Conservation (phyloP, 306 rosid genomes). For the Lablab purpureus region DNA sequence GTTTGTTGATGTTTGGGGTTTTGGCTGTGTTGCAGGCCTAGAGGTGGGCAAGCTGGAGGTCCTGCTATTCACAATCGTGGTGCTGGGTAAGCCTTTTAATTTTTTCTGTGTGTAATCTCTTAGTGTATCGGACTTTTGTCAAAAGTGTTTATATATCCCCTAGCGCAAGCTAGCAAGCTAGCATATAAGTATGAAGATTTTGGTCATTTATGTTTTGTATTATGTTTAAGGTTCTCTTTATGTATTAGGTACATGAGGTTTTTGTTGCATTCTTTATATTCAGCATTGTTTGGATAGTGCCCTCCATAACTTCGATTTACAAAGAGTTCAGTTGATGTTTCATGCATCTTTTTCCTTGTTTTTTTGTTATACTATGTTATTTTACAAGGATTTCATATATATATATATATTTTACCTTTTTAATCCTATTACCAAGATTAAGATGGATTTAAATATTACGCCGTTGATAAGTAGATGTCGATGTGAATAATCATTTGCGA, state of each 20-base stretch:
- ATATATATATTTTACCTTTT: no score
- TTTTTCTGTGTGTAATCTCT: not conserved
- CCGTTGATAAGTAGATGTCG: not conserved
- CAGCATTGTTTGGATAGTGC: not conserved
- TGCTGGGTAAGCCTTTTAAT: slow-evolving; percentile 63
- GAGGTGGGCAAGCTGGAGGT: slow-evolving; percentile 61
- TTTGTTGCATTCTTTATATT: not conserved
- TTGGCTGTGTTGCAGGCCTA: slow-evolving; percentile 57
- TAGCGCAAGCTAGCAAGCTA: not conserved
- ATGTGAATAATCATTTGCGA: not conserved
- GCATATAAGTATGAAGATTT: not conserved
- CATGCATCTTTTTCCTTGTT: not conserved
- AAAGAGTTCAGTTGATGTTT: not conserved
- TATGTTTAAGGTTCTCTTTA: not conserved
- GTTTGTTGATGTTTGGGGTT: slow-evolving; percentile 34
- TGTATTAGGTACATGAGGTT: not conserved
- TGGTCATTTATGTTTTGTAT: not conserved
- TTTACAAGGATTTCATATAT: not conserved
- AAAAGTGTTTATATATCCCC: not conserved
- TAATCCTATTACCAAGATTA: not conserved
- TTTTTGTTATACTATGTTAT: not conserved
- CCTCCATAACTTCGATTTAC: not conserved
- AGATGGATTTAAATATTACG: not conserved
- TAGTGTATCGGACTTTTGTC: not conserved
- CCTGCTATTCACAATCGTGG: slow-evolving; percentile 57